Conservation (phyloP, 148 eudicot species). For the Camellia granthamiana region DNA sequence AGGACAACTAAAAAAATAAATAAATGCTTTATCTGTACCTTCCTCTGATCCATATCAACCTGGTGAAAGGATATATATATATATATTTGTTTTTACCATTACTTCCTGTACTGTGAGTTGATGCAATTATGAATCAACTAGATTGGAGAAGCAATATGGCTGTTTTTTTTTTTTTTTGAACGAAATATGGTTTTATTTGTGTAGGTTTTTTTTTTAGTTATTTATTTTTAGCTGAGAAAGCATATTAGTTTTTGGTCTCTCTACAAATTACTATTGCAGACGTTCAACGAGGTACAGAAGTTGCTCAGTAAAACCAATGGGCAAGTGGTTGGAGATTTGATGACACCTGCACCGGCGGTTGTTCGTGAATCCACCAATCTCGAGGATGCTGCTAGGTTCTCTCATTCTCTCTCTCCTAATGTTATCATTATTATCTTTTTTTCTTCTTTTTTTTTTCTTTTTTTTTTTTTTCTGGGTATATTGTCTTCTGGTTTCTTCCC, state of each 20-base stretch:
- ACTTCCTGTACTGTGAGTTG: too few species aligned
- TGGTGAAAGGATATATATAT: too few species aligned
- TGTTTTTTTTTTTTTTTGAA: too few species aligned
- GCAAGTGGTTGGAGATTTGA: conserved; percentile 75
- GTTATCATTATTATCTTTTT: background rate
- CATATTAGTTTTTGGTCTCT: background rate
- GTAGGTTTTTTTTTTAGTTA: background rate
- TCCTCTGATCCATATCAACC: background rate
- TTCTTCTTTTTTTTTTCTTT: too few species aligned
- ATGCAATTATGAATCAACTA: too few species aligned
- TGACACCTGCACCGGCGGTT: conserved; percentile 81
- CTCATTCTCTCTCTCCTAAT: background rate
- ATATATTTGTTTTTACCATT: too few species aligned
- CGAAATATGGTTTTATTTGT: background rate
- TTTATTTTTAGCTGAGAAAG: background rate
- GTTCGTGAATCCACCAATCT: conserved; percentile 84
- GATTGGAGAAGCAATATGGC: background rate
- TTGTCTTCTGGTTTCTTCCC: background rate
- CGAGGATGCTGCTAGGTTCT: conserved; percentile 93
- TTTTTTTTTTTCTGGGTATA: background rate
- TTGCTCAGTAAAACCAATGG: conserved; percentile 86
- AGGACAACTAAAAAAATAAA: background rate
- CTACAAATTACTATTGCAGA: conserved; percentile 32
- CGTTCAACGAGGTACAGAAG: conserved; percentile 79
- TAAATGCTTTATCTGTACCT: background rate